These are phyloP conservation scores for Escallonia rubra DNA, from an alignment of 129 eudicot genomes.

Conservation along the genomic window DNA sequence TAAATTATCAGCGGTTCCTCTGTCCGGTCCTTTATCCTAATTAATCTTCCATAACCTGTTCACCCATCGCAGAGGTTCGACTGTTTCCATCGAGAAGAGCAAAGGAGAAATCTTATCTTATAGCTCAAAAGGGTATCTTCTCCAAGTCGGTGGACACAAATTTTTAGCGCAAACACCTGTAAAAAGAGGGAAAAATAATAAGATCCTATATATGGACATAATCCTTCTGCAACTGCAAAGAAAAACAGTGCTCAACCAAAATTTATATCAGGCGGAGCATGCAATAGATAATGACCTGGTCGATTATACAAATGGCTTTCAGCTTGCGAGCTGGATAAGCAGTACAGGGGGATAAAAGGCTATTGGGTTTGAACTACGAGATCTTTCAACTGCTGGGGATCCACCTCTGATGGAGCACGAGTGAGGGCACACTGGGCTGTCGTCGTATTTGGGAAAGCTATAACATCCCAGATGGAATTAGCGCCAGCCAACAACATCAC, in stretches of 20 bases:
- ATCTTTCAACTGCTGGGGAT: slow-evolving; percentile 82
- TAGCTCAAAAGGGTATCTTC: no score
- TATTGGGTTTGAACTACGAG: slow-evolving; percentile 33
- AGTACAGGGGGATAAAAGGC: not conserved
- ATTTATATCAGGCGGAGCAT: not conserved
- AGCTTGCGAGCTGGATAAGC: not conserved
- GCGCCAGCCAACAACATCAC: slow-evolving; percentile 85
- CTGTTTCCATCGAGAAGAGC: no score
- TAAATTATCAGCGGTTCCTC: no score
- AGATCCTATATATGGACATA: no score
- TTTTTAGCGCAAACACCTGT: not conserved
- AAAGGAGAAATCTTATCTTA: no score
- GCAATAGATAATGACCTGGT: not conserved
- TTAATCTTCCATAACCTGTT: no score
- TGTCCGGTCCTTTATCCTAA: no score
- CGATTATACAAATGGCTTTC: not conserved
- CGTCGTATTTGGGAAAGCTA: slow-evolving; percentile 91
- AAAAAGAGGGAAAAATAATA: no score
- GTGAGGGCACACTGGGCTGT: slow-evolving; percentile 96
- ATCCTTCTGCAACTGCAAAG: not conserved
- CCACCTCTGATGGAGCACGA: slow-evolving; percentile 89
- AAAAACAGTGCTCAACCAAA: not conserved
- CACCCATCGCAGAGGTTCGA: no score
- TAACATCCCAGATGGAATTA: slow-evolving; percentile 82
- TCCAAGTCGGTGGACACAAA: no score